These are phyloP conservation scores for Diplodia mutila DNA, from an alignment of 2,329 filamentous ascomycete genomes.

Conservation along the genomic window DNA sequence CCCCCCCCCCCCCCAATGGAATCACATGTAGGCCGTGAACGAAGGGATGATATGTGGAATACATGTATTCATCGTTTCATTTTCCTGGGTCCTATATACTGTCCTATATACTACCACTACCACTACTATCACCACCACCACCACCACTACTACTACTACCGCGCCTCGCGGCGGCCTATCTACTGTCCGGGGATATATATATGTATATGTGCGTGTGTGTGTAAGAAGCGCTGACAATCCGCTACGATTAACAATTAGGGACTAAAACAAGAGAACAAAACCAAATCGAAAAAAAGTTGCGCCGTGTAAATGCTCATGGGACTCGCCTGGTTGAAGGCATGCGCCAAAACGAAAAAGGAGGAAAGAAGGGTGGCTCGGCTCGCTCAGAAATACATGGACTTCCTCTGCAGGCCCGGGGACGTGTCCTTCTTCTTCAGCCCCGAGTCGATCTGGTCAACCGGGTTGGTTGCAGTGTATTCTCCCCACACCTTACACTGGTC, in stretches of 20 bases:
- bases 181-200: background rate
- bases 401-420: slow-evolving; percentile 31
- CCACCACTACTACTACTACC: too few species aligned
- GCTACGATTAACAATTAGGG: background rate
- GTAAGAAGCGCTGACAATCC: background rate
- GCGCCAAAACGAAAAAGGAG: background rate
- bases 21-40: background rate
- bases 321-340: background rate
- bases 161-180: background rate
- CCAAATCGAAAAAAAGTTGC: background rate
- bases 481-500: slow-evolving; percentile 37
- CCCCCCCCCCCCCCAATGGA: background rate
- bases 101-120: background rate
- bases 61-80: background rate
- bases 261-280: background rate
- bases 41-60: background rate
- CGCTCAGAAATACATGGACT: background rate
- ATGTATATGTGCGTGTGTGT: too few species aligned
- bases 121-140: too few species aligned
- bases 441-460: slow-evolving; percentile 41
- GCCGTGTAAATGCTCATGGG: background rate
- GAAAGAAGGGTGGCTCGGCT: background rate
- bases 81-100: background rate
- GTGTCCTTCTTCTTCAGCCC: slow-evolving; percentile 29
- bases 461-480: slow-evolving; percentile 35